A percentile compares a stretch with the other conserved stretches of the same genome.
Conservation (phyloP, 805 yeast species). For the Myxozyma melibiosi region DNA sequence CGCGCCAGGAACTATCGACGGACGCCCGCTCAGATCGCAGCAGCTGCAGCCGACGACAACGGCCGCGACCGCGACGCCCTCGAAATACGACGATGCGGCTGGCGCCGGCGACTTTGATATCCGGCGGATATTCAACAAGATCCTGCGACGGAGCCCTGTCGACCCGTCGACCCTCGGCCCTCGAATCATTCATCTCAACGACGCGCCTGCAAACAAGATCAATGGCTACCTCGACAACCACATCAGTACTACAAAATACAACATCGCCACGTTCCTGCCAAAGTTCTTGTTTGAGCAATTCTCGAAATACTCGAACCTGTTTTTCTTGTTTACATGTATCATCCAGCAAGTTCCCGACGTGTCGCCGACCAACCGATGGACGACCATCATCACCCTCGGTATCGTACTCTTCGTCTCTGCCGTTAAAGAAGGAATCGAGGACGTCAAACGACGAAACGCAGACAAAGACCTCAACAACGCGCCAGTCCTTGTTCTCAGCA, state of each 20-base stretch:
- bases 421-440: conserved; percentile 86
- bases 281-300: conserved; percentile 95
- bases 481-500: conserved; percentile 63
- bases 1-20: conserved; percentile 10
- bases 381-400: conserved; percentile 88
- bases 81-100: neutral
- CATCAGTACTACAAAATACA: conserved; percentile 93
- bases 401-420: conserved; percentile 91
- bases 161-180: conserved; percentile 50
- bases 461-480: conserved; percentile 89
- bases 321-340: conserved; percentile 85
- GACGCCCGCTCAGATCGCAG: neutral
- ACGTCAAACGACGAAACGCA: conserved; percentile 80
- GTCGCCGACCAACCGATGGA: conserved; percentile 92
- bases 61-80: neutral
- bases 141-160: conserved; percentile 37
- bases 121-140: conserved; percentile 6
- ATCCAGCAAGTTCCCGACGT: conserved; percentile 98
- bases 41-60: neutral
- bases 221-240: conserved; percentile 75
- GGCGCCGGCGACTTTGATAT: conserved; percentile 20
- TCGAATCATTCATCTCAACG: conserved; percentile 68
- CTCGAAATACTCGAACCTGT: conserved; percentile 93
- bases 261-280: conserved; percentile 88
- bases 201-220: conserved; percentile 55